phyloP scores from a whole-genome alignment of 2,329 filamentous ascomycete genomes.

The Aspergillus chevalieri region DNA sequence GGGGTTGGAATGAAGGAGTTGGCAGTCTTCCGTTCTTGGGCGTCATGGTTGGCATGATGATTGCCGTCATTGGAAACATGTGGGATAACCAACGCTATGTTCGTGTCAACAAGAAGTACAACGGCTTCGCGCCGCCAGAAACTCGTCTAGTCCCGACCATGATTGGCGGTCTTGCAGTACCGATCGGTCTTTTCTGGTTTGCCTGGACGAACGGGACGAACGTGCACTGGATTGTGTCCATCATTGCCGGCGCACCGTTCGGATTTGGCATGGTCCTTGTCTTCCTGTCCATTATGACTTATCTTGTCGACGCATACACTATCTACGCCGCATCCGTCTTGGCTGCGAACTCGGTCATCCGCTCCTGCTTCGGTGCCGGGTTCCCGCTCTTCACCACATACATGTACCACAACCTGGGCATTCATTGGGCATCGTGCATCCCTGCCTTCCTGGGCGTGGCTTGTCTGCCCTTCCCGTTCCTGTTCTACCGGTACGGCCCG shows the following conservation, averaged over 20 bases:
- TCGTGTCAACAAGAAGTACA: slow-evolving; percentile 34
- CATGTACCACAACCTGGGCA: slow-evolving; percentile 36
- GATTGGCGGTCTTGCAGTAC: slow-evolving; percentile 41
- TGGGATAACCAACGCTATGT: slow-evolving; percentile 26
- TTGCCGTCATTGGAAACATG: slow-evolving; percentile 28
- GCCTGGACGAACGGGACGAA: slow-evolving; percentile 47
- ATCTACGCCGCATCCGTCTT: slow-evolving; percentile 31
- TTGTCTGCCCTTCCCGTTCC: slow-evolving; percentile 31
- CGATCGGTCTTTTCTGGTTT: slow-evolving; percentile 50
- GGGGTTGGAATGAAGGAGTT: slow-evolving; percentile 38
- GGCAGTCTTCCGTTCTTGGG: slow-evolving; percentile 41
- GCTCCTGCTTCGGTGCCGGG: slow-evolving; percentile 36
- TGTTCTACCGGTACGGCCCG: slow-evolving; percentile 34
- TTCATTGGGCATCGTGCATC: slow-evolving; percentile 37
- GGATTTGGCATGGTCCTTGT: slow-evolving; percentile 31
- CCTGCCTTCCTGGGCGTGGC: slow-evolving; percentile 34
- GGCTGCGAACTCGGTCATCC: slow-evolving; percentile 37
- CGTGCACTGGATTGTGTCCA: slow-evolving; percentile 27
- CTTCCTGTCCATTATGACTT: slow-evolving; percentile 29
- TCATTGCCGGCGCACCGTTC: slow-evolving; percentile 24
- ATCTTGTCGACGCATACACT: slow-evolving; percentile 32
- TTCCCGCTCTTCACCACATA: slow-evolving; percentile 39
- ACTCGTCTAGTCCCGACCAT: slow-evolving; percentile 44
- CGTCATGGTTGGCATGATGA: slow-evolving; percentile 28
- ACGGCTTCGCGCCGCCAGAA: slow-evolving; percentile 53